Evolutionary conservation across 495 filamentous ascomycete species (phyloP).

Genomic region (Ascodesmis nigricans): DNA sequence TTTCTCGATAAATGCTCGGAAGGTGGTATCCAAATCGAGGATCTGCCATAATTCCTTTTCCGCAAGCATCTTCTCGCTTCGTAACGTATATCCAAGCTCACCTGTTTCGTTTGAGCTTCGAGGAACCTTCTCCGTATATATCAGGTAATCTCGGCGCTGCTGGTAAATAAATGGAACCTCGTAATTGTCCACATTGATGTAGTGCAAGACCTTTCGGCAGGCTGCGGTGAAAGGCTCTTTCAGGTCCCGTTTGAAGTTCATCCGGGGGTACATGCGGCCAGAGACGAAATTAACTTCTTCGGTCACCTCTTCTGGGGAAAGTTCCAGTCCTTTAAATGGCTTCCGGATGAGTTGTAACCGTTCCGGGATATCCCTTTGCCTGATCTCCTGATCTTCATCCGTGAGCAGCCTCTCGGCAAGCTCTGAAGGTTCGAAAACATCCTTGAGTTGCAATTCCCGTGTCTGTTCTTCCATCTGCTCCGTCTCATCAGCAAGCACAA

Average conservation of each 20-base stretch:
- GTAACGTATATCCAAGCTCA: slow-evolving; percentile 46
- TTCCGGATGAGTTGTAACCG: slow-evolving; percentile 80
- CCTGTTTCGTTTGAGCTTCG: slow-evolving; percentile 31
- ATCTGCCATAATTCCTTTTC: slow-evolving; percentile 90
- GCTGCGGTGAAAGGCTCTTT: slow-evolving; percentile 66
- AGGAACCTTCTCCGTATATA: slow-evolving; percentile 62
- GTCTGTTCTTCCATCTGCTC: slow-evolving; percentile 48
- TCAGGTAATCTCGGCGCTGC: slow-evolving; percentile 92
- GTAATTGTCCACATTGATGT: slow-evolving; percentile 74
- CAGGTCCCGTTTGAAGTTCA: slow-evolving; percentile 39
- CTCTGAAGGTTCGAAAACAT: slow-evolving; percentile 93
- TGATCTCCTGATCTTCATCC: slow-evolving; percentile 80
- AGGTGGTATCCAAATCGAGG: slow-evolving; percentile 83
- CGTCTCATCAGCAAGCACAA: slow-evolving; percentile 58
- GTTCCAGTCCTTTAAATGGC: slow-evolving; percentile 48
- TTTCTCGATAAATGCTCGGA: slow-evolving; percentile 73
- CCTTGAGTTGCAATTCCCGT: slow-evolving; percentile 73
- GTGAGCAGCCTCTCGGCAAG: slow-evolving; percentile 82
- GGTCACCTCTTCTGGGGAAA: slow-evolving; percentile 42
- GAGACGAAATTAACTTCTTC: slow-evolving; percentile 88
- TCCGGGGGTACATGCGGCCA: slow-evolving; percentile 65
- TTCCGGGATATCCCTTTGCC: slow-evolving; percentile 70
- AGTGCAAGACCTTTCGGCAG: slow-evolving; percentile 79
- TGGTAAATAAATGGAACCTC: slow-evolving; percentile 97
- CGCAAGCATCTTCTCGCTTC: slow-evolving; percentile 68